Percentiles rank a stretch among this genome's conserved stretches.
Conservation (phyloP, 371 early-diverging fungal species). For the Mucor indicus region DNA sequence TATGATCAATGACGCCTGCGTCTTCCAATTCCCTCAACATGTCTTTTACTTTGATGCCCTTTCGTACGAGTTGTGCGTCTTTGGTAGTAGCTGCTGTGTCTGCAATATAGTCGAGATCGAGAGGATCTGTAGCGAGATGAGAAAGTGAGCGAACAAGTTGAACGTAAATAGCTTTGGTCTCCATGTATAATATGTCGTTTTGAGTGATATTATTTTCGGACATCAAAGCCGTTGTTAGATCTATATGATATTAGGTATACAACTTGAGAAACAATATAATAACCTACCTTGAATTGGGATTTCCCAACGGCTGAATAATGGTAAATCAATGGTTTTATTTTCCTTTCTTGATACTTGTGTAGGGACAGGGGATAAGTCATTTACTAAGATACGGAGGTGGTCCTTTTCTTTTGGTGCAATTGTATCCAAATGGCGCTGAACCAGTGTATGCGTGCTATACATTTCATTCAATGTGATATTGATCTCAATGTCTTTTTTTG, state of each 20-base stretch:
- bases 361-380: slow-evolving; percentile 76
- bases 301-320: slow-evolving; percentile 91
- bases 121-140: slow-evolving; percentile 42
- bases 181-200: slow-evolving; percentile 89
- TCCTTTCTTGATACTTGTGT: slow-evolving; percentile 77
- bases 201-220: slow-evolving; percentile 82
- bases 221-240: slow-evolving; percentile 50
- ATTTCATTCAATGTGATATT: slow-evolving; percentile 90
- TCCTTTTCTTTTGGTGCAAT: slow-evolving; percentile 76
- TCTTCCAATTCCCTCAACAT: slow-evolving; percentile 82
- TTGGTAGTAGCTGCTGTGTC: slow-evolving; percentile 82
- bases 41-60: slow-evolving; percentile 89
- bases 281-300: slow-evolving; percentile 77
- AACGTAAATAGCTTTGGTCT: slow-evolving; percentile 85
- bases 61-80: slow-evolving; percentile 80
- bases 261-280: not conserved
- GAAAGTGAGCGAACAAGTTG: slow-evolving; percentile 85
- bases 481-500: slow-evolving; percentile 82
- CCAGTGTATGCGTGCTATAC: slow-evolving; percentile 80
- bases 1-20: slow-evolving; percentile 62
- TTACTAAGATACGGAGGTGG: slow-evolving; percentile 72
- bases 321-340: slow-evolving; percentile 79
- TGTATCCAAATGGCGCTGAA: slow-evolving; percentile 76
- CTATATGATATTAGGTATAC: slow-evolving; percentile 9
- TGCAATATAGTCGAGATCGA: slow-evolving; percentile 70